phyloP scores from a whole-genome alignment of 805 yeast species.

The Komagataella pseudopastoris region DNA sequence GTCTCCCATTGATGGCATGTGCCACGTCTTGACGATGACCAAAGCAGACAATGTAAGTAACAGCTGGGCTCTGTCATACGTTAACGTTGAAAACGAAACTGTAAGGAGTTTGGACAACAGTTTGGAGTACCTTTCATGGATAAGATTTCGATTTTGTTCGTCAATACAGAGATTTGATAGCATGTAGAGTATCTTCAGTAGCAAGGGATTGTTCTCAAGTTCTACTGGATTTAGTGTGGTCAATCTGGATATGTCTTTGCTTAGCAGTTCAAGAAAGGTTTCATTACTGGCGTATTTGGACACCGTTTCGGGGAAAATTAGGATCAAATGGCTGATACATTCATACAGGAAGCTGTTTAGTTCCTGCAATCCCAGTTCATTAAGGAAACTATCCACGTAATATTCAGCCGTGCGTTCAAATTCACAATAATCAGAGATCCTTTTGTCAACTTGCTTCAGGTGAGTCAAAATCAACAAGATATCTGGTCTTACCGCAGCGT shows the following conservation, averaged over 20 bases:
- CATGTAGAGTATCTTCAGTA: background rate
- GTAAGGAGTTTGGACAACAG: background rate
- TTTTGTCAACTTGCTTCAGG: background rate
- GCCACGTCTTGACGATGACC: background rate
- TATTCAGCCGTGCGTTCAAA: background rate
- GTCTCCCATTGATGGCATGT: background rate
- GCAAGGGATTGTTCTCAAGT: background rate
- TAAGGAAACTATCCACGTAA: background rate
- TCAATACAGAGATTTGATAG: background rate
- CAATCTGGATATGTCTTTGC: background rate
- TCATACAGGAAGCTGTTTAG: background rate
- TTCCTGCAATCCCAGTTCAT: background rate
- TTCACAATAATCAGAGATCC: background rate
- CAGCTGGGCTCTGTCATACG: background rate
- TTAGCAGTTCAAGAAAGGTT: background rate
- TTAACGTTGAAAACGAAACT: background rate
- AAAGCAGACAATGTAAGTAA: background rate
- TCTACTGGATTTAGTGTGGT: background rate
- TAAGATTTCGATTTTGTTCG: background rate
- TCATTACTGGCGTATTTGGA: background rate
- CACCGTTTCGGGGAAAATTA: background rate
- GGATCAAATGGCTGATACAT: background rate
- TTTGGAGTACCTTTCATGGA: background rate
- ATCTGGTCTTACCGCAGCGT: background rate
- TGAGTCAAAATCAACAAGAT: background rate